phyloP scores from a whole-genome alignment of 768 basidiomycete species.

The Termitomyces sp. region DNA sequence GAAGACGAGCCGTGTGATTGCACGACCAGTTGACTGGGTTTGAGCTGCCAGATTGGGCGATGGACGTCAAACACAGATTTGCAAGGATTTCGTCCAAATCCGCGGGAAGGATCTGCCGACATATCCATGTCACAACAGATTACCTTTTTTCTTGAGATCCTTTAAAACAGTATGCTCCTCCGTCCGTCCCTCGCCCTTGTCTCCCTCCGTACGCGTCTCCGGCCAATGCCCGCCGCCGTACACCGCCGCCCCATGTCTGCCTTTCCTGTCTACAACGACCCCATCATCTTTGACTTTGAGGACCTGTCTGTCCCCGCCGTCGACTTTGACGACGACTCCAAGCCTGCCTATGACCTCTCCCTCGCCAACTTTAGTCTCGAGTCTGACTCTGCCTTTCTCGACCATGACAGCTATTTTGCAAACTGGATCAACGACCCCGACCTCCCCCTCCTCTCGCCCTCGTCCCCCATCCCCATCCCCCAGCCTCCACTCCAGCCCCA shows the following conservation, averaged over 20 bases:
- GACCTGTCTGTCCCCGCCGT: slow-evolving; percentile 31
- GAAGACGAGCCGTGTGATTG: neutral
- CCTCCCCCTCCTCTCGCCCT: slow-evolving; percentile 16
- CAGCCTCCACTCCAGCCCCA: slow-evolving; percentile 24
- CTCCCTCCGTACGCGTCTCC: slow-evolving; percentile 13
- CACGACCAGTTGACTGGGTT: neutral
- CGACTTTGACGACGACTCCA: slow-evolving; percentile 35
- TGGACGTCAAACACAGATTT: neutral
- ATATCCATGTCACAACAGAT: slow-evolving; percentile 7
- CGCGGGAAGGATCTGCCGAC: neutral
- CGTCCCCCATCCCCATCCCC: no score
- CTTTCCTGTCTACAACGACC: slow-evolving; percentile 23
- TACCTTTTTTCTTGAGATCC: slow-evolving; percentile 21
- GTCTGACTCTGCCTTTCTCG: neutral
- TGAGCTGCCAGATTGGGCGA: neutral
- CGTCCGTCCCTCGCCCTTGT: slow-evolving; percentile 21
- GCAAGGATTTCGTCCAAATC: neutral
- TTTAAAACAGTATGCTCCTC: slow-evolving; percentile 30
- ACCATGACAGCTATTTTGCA: slow-evolving; percentile 36
- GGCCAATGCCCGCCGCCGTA: slow-evolving; percentile 34
- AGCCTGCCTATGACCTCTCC: slow-evolving; percentile 28
- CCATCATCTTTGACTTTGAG: slow-evolving; percentile 60
- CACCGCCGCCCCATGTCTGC: slow-evolving; percentile 24
- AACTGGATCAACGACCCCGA: slow-evolving; percentile 66
- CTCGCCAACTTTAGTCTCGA: slow-evolving; percentile 11